Conservation (phyloP, 192 early-diverging fungal genomes). For the Linnemannia zychae region DNA sequence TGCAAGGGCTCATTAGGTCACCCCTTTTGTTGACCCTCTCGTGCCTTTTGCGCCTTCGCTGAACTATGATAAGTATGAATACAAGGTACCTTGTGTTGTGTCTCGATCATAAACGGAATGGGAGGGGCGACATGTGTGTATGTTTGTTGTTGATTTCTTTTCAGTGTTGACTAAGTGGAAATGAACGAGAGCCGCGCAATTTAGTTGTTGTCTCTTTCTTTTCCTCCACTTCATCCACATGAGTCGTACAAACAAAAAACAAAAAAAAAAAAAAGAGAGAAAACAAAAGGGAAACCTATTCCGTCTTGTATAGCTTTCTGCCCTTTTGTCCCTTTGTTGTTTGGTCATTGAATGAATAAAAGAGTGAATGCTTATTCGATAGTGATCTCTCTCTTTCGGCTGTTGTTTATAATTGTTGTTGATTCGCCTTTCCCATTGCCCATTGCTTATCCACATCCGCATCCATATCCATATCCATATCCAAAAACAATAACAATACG, state of each 20-base stretch:
- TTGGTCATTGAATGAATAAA: background rate
- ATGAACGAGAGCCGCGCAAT: background rate
- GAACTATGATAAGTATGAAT: background rate
- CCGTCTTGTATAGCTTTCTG: background rate
- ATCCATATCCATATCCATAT: too few relatives aligned
- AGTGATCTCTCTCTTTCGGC: too few relatives aligned
- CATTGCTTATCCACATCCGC: too few relatives aligned
- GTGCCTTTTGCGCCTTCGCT: background rate
- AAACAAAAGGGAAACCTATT: background rate
- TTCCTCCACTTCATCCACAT: background rate
- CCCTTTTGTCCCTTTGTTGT: slow-evolving; percentile 6
- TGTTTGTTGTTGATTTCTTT: background rate
- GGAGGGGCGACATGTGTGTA: background rate
- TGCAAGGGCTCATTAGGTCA: background rate
- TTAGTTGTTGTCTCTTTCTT: background rate
- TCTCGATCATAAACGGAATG: background rate
- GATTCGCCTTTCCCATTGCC: too few relatives aligned
- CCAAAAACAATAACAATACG: background rate
- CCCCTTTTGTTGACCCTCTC: background rate
- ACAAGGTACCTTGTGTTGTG: too few relatives aligned
- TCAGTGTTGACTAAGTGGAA: background rate
- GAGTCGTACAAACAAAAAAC: slow-evolving; percentile 8
- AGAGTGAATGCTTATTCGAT: too few relatives aligned
- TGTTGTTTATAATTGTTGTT: too few relatives aligned
- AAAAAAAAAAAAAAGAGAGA: background rate